Base-by-base conservation (phyloP, 2,329 filamentous ascomycete species). In the Alternaria brassicicola region DNA sequence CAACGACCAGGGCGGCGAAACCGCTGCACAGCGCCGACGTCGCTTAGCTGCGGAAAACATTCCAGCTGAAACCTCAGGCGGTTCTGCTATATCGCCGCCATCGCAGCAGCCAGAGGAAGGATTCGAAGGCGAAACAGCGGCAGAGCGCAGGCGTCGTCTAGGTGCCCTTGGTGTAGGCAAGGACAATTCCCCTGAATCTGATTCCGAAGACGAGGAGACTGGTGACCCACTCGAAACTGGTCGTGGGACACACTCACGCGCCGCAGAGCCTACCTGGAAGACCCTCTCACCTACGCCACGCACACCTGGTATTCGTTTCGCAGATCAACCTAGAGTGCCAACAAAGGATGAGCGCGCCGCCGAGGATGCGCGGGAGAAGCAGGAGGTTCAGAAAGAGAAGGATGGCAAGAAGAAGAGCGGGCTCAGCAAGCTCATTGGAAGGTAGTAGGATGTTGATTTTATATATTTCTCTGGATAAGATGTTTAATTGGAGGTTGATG, bases 111-210 rank as follows among this genome's bases (percentile, higher is more conserved):
- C 47, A 2, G 57, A 52, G 4, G 38, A 41, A 15, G 61, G 58
- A 3, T 65, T 71, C 13, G 81, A 80, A 31, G 82, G 79, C 31
- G 91, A 93, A 77, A 93, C 90, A 0, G 88, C 89, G 0, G 91
- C 90, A 0, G 91, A 94, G 76, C 83, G 89, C 55, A 84, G 89
- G 38, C 82, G 91, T 52, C 85, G 91, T 67, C 87, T 92, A 67
- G 90, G 90, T 1, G 91, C 91, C 1, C 79, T 94, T 2, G 90
- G 90, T 9, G 81, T 90, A 23, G 66, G 66, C 23, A 61, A 67
- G 12, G 68, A 72, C 23, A 60, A 71, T 6, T 59, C 66, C 1
- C 65, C 69, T 3, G 71, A 71, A 21, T 73, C 71, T 0, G 73
- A 75, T 9, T 72, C 68, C 8, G 74, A 76, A 19, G 69, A 67